Conservation (phyloP, 2,329 filamentous ascomycete genomes). For the Botrytis paeoniae region DNA sequence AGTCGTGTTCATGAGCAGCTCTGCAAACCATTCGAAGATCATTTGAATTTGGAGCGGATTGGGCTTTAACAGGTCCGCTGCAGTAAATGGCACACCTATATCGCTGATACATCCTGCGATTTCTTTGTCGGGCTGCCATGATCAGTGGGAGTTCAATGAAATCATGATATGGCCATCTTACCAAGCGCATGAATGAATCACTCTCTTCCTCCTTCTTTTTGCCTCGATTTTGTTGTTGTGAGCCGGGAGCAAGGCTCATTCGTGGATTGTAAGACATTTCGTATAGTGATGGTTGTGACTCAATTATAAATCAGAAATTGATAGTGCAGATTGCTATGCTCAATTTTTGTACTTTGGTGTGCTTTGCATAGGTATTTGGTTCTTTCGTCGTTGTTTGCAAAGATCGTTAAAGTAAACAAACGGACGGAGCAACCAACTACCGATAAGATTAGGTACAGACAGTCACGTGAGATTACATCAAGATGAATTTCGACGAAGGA, state of each 20-base stretch:
- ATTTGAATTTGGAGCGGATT: constrained; percentile 94
- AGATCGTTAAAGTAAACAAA: constrained; percentile 21
- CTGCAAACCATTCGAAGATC: constrained; percentile 97
- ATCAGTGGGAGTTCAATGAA: constrained; percentile 24
- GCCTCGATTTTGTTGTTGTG: constrained; percentile 46
- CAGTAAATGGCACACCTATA: constrained; percentile 85
- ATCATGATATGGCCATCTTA: constrained; percentile 35
- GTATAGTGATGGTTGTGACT: neutral
- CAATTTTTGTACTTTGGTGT: neutral
- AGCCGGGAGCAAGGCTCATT: constrained; percentile 50
- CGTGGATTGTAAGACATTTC: constrained; percentile 50
- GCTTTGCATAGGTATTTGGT: neutral
- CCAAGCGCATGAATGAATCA: constrained; percentile 56
- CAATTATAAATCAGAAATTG: neutral
- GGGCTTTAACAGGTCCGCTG: constrained; percentile 87
- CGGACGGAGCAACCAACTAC: constrained; percentile 13
- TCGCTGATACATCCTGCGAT: constrained; percentile 97
- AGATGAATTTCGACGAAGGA: too few species aligned
- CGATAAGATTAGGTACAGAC: neutral
- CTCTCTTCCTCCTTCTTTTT: constrained; percentile 57
- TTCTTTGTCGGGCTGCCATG: constrained; percentile 58
- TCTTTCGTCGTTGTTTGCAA: neutral
- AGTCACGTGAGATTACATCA: neutral
- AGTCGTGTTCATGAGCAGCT: constrained; percentile 88
- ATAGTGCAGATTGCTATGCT: neutral